A percentile compares a stretch with the other conserved stretches of the same genome.
These are phyloP conservation scores for Scedosporium aurantiacum DNA, from an alignment of 2,329 filamentous ascomycete species.

Conservation along the genomic window DNA sequence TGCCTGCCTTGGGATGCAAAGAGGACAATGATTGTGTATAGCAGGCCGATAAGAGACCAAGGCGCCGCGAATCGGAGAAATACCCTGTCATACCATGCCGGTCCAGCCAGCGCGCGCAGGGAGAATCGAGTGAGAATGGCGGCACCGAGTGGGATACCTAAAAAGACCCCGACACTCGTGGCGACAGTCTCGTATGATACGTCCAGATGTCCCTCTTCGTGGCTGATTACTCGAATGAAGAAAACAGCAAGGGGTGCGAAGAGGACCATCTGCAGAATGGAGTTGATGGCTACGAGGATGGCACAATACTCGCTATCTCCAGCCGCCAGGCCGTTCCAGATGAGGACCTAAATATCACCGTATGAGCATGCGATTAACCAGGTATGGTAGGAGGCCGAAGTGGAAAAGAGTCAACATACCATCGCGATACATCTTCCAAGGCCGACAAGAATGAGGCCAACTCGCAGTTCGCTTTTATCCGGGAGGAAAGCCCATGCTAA, in stretches of 20 bases:
- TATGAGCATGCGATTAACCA: neutral
- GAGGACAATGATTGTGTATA: constrained; percentile 79
- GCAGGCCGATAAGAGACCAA: constrained; percentile 67
- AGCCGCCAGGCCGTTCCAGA: constrained; percentile 62
- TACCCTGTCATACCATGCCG: constrained; percentile 51
- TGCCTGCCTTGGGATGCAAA: constrained; percentile 71
- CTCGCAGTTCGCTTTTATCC: constrained; percentile 43
- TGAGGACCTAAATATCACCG: constrained; percentile 28
- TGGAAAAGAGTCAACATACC: constrained; percentile 33
- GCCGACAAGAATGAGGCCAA: constrained; percentile 71
- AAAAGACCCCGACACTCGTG: constrained; percentile 70
- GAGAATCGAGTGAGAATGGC: constrained; percentile 64
- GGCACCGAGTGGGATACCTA: constrained; percentile 72
- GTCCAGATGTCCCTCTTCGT: constrained; percentile 21
- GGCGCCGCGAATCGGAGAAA: constrained; percentile 64
- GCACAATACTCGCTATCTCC: constrained; percentile 78
- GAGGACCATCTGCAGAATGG: constrained; percentile 61
- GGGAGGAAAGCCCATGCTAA: constrained; percentile 60
- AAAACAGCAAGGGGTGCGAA: constrained; percentile 59
- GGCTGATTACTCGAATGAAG: constrained; percentile 60
- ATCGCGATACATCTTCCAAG: constrained; percentile 82
- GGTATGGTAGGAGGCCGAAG: neutral
- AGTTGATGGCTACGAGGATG: constrained; percentile 66
- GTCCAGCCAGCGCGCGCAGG: constrained; percentile 42
- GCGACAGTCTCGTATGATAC: constrained; percentile 58